These are phyloP conservation scores for Pseudocercospora pini-densiflorae DNA, from an alignment of 2,329 filamentous ascomycete genomes.

Conservation along the genomic window DNA sequence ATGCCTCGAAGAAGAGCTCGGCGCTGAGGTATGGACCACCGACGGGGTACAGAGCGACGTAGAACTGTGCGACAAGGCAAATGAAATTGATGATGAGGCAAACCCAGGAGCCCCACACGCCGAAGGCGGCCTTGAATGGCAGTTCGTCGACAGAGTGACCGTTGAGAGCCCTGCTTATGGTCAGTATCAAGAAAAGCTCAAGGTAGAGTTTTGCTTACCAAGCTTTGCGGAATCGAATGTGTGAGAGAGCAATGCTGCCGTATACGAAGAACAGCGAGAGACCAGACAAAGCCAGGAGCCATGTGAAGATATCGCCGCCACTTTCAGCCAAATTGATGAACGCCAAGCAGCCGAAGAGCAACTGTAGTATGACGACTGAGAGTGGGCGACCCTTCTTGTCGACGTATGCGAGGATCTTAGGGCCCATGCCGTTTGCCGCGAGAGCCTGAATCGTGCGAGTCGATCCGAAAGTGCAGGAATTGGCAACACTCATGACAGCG, in stretches of 20 bases:
- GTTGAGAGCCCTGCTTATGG: slow-evolving; percentile 63
- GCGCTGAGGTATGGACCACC: slow-evolving; percentile 25
- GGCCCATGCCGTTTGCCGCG: slow-evolving; percentile 66
- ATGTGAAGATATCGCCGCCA: slow-evolving; percentile 69
- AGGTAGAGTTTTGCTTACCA: slow-evolving; percentile 44
- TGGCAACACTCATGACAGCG: slow-evolving; percentile 61
- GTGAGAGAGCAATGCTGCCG: slow-evolving; percentile 80
- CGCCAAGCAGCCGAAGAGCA: slow-evolving; percentile 70
- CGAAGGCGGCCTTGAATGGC: slow-evolving; percentile 48
- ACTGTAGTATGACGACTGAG: slow-evolving; percentile 69
- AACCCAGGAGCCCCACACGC: slow-evolving; percentile 47
- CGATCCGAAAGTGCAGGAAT: slow-evolving; percentile 61
- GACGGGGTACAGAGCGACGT: slow-evolving; percentile 39
- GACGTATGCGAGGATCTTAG: slow-evolving; percentile 76
- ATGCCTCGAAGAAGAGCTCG: slow-evolving; percentile 36
- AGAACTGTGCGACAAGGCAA: slow-evolving; percentile 49
- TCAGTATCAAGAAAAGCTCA: neutral
- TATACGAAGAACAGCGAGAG: slow-evolving; percentile 77
- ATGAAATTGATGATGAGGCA: slow-evolving; percentile 46
- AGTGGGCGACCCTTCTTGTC: slow-evolving; percentile 83
- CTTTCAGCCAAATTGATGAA: slow-evolving; percentile 69
- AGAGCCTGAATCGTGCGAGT: slow-evolving; percentile 61
- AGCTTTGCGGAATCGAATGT: slow-evolving; percentile 84
- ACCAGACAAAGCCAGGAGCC: slow-evolving; percentile 76
- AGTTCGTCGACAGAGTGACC: slow-evolving; percentile 50